These are phyloP conservation scores for Nakazawaea sp. DNA, from an alignment of 805 yeast species.

Conservation along the genomic window DNA sequence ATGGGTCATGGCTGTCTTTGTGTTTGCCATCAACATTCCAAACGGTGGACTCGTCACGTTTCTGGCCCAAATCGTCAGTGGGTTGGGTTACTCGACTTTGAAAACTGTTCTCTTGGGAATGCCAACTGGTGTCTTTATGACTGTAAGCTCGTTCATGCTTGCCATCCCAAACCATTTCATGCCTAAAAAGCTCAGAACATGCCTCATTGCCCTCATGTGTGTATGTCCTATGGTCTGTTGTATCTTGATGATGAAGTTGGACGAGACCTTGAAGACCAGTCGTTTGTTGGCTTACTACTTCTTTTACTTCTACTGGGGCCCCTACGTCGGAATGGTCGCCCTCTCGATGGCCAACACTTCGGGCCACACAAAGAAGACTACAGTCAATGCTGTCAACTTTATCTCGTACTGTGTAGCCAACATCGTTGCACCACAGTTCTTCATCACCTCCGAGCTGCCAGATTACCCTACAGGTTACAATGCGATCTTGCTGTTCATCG, in stretches of 20 bases:
- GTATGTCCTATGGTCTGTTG: constrained; percentile 15
- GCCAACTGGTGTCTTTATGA: constrained; percentile 17
- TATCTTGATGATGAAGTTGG: constrained; percentile 14
- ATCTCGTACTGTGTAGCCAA: constrained; percentile 41
- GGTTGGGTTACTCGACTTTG: constrained; percentile 20
- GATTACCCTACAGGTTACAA: constrained; percentile 23
- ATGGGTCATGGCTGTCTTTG: constrained; percentile 32
- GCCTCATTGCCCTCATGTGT: constrained; percentile 11
- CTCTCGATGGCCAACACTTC: constrained; percentile 29
- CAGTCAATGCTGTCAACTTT: constrained; percentile 38
- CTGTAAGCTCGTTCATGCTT: constrained; percentile 15
- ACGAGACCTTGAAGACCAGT: constrained; percentile 18
- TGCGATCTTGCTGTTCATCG: constrained; percentile 13
- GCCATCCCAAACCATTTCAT: constrained; percentile 15
- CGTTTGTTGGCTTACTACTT: constrained; percentile 25
- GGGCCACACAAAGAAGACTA: constrained; percentile 44
- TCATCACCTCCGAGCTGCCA: constrained; percentile 42
- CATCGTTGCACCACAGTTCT: constrained; percentile 49
- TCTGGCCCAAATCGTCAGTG: constrained; percentile 23
- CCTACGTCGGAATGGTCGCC: constrained; percentile 19
- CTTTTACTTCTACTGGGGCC: constrained; percentile 18
- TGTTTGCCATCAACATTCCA: constrained; percentile 15
- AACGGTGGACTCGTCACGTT: constrained; percentile 39
- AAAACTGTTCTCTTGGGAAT: constrained; percentile 15
- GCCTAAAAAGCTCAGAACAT: constrained; percentile 13